A percentile compares a stretch with the other conserved stretches of the same genome.
Evolutionary conservation across 345 rosid species (phyloP).

Genomic region (Combretum micranthum): DNA sequence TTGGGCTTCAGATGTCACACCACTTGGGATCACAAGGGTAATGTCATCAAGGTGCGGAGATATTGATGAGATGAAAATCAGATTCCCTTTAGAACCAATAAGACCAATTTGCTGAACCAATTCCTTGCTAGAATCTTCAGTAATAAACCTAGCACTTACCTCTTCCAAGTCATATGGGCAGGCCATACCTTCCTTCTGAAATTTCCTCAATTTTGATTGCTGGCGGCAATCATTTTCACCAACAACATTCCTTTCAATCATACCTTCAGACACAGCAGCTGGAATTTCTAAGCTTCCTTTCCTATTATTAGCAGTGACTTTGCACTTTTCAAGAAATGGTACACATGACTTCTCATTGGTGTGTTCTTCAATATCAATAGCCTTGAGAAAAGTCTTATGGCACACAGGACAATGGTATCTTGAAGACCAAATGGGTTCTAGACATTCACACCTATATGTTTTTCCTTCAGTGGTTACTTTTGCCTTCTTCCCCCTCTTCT

Average conservation of each 20-base stretch:
- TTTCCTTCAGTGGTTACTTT: slow-evolving; percentile 39
- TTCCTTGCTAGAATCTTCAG: slow-evolving; percentile 74
- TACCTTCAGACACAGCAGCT: slow-evolving; percentile 20
- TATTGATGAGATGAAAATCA: slow-evolving; percentile 45
- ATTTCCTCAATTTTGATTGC: slow-evolving; percentile 49
- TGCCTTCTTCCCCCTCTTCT: slow-evolving; percentile 48
- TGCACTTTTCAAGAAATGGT: slow-evolving; percentile 33
- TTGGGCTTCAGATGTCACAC: slow-evolving; percentile 23
- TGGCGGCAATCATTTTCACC: slow-evolving; percentile 30
- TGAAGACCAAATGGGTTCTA: slow-evolving; percentile 78
- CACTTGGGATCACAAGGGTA: slow-evolving; percentile 25
- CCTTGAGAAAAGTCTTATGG: slow-evolving; percentile 58
- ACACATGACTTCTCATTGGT: slow-evolving; percentile 37
- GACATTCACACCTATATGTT: slow-evolving; percentile 68
- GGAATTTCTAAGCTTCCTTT: slow-evolving; percentile 34
- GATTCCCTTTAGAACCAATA: slow-evolving; percentile 69
- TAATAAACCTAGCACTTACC: slow-evolving; percentile 67
- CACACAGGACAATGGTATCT: slow-evolving; percentile 73
- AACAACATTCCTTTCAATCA: slow-evolving; percentile 19
- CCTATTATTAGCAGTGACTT: slow-evolving; percentile 34
- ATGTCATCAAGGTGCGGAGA: slow-evolving; percentile 45
- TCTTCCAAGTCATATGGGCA: slow-evolving; percentile 67
- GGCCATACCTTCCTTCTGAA: slow-evolving; percentile 38
- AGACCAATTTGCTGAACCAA: slow-evolving; percentile 82
- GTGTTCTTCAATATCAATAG: slow-evolving; percentile 54